phyloP scores from a whole-genome alignment of 768 basidiomycete genomes.

The Tylopilus felleus region DNA sequence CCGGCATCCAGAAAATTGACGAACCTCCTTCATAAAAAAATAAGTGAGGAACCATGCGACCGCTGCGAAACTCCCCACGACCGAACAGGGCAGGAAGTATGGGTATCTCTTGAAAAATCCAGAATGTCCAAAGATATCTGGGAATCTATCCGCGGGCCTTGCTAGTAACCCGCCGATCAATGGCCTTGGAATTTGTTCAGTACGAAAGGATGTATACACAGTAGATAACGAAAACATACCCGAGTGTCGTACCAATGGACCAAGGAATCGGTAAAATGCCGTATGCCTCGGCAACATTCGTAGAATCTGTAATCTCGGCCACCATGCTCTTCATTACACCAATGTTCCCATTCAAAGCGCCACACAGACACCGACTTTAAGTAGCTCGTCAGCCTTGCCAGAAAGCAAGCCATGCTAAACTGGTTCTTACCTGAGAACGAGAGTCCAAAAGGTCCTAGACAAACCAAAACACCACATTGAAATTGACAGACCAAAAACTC shows the following conservation, averaged over 20 bases:
- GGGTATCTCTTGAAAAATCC: constrained; percentile 42
- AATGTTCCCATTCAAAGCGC: constrained; percentile 53
- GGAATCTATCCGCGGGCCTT: constrained; percentile 52
- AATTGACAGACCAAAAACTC: too few species aligned
- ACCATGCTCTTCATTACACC: constrained; percentile 47
- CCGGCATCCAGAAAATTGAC: background rate
- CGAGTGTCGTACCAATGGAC: too few species aligned
- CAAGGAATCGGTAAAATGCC: too few species aligned
- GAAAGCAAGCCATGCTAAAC: too few species aligned
- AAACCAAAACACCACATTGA: too few species aligned
- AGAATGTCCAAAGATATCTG: constrained; percentile 46
- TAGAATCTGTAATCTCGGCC: constrained; percentile 39
- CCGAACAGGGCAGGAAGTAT: constrained; percentile 70
- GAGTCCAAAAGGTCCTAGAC: too few species aligned
- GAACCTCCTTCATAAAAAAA: constrained; percentile 55
- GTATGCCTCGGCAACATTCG: constrained; percentile 41
- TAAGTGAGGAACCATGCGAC: constrained; percentile 48
- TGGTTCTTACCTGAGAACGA: too few species aligned
- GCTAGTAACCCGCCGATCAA: constrained; percentile 67
- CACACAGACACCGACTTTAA: constrained; percentile 37
- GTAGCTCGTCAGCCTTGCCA: too few species aligned
- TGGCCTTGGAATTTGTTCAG: constrained; percentile 40
- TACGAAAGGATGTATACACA: too few species aligned
- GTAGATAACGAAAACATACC: too few species aligned
- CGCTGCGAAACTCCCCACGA: constrained; percentile 52